Conservation (phyloP, 2,329 filamentous ascomycete species). For the Claviceps paspali region DNA sequence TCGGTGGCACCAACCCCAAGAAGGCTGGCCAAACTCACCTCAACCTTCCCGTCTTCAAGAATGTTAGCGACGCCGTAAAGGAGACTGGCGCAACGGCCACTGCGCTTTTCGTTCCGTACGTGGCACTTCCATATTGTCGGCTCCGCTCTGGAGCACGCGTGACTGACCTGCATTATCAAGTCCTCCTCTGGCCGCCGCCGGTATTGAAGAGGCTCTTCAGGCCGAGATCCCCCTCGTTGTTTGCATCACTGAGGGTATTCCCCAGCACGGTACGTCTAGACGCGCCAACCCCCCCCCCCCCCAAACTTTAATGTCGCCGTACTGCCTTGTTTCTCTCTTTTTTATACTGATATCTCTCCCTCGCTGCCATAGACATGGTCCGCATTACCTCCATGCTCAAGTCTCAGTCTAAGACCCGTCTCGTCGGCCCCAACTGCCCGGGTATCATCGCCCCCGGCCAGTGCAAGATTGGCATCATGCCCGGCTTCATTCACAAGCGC, state of each 20-base stretch:
- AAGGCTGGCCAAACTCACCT: constrained; percentile 89
- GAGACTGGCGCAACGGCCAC: constrained; percentile 81
- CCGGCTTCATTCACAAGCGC: constrained; percentile 99
- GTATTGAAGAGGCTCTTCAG: constrained; percentile 91
- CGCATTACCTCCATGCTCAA: constrained; percentile 97
- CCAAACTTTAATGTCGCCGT: no score
- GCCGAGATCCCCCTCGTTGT: constrained; percentile 92
- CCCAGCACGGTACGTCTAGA: constrained; percentile 65
- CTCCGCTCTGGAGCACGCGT: not conserved
- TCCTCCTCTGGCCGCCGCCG: constrained; percentile 76
- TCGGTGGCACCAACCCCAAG: constrained; percentile 97
- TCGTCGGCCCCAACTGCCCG: constrained; percentile 96
- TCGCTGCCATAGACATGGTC: constrained; percentile 64
- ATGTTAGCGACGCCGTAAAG: constrained; percentile 76
- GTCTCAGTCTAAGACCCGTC: constrained; percentile 89
- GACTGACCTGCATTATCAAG: constrained; percentile 33
- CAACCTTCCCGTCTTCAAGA: constrained; percentile 82
- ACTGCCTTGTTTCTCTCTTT: no score
- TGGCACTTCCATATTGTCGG: constrained; percentile 6
- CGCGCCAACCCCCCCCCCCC: no score
- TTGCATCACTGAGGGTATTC: constrained; percentile 96
- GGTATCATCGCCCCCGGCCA: constrained; percentile 89
- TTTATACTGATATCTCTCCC: constrained; percentile 6
- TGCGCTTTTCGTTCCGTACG: constrained; percentile 90
- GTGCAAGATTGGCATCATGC: constrained; percentile 99